phyloP scores from a whole-genome alignment of 2,329 filamentous ascomycete species.

The Talaromyces amestolkiae region DNA sequence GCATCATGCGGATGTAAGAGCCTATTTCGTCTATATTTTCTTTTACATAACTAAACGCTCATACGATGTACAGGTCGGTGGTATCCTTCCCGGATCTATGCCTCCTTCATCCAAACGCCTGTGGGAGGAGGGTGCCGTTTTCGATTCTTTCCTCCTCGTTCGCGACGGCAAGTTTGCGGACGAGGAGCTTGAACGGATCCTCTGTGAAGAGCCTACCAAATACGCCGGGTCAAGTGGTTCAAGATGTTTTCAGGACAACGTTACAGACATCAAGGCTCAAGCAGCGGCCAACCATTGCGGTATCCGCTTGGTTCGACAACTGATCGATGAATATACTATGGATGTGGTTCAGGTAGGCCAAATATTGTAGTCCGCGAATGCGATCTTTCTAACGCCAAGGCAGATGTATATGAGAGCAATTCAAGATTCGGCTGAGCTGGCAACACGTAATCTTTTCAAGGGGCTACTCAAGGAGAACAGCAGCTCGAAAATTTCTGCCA shows the following conservation, averaged over 20 bases:
- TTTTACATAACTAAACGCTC: background rate
- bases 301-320: slow-evolving; percentile 32
- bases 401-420: slow-evolving; percentile 6
- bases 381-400: background rate
- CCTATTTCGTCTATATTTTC: background rate
- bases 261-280: slow-evolving; percentile 47
- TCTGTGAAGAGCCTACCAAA: slow-evolving; percentile 26
- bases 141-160: slow-evolving; percentile 34
- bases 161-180: slow-evolving; percentile 38
- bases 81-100: slow-evolving; percentile 33
- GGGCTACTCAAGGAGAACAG: background rate
- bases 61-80: slow-evolving; percentile 3
- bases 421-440: slow-evolving; percentile 5
- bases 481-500: background rate
- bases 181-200: slow-evolving; percentile 22
- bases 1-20: slow-evolving; percentile 13
- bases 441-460: slow-evolving; percentile 6
- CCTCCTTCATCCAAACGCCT: slow-evolving; percentile 38
- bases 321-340: slow-evolving; percentile 37
- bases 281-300: slow-evolving; percentile 47
- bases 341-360: slow-evolving; percentile 31
- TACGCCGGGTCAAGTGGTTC: slow-evolving; percentile 25
- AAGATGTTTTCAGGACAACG: slow-evolving; percentile 41
- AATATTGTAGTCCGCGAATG: background rate
- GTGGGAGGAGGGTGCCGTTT: slow-evolving; percentile 40